Evolutionary conservation across 73 alveolate species (phyloP).

Genomic region (Halteria grandinella): DNA sequence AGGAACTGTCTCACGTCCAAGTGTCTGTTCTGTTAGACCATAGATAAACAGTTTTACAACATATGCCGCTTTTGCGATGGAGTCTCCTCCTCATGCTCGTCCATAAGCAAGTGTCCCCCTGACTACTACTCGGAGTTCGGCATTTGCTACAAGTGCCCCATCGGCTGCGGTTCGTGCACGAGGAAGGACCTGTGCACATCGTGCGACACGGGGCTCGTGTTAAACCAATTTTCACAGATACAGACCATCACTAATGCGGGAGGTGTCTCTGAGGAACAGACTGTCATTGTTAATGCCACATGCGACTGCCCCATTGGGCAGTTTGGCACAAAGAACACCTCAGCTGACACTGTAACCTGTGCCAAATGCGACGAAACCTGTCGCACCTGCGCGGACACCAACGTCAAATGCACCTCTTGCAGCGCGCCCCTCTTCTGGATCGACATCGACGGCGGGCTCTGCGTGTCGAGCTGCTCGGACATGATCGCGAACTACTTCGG

Average conservation of each 20-base stretch:
- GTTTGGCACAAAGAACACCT: not conserved
- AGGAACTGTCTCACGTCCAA: slow-evolving; percentile 28
- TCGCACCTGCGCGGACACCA: not conserved
- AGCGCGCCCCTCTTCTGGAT: slow-evolving; percentile 4
- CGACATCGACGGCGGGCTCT: not conserved
- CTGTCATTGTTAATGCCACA: not conserved
- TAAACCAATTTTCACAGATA: no score
- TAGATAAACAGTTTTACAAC: slow-evolving; percentile 23
- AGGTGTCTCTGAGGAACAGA: not conserved
- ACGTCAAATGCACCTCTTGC: slow-evolving; percentile 39
- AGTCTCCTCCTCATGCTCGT: slow-evolving; percentile 14
- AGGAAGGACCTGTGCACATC: not conserved
- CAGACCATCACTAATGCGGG: no score
- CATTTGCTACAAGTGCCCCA: slow-evolving; percentile 26
- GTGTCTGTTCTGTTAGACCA: slow-evolving; percentile 27
- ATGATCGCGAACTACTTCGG: slow-evolving; percentile 27
- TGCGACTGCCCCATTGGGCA: slow-evolving; percentile 45
- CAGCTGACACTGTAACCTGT: slow-evolving; percentile 4
- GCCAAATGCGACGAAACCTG: slow-evolving; percentile 28
- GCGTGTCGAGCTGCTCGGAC: slow-evolving; percentile 17
- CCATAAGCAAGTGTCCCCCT: slow-evolving; percentile 12
- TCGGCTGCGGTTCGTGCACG: slow-evolving; percentile 39
- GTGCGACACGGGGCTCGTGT: slow-evolving; percentile 20
- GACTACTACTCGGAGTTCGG: slow-evolving; percentile 35
- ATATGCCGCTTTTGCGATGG: slow-evolving; percentile 36